Evolutionary conservation across 2,329 filamentous ascomycete species (phyloP).

Genomic region (Clarireedia hainanense): DNA sequence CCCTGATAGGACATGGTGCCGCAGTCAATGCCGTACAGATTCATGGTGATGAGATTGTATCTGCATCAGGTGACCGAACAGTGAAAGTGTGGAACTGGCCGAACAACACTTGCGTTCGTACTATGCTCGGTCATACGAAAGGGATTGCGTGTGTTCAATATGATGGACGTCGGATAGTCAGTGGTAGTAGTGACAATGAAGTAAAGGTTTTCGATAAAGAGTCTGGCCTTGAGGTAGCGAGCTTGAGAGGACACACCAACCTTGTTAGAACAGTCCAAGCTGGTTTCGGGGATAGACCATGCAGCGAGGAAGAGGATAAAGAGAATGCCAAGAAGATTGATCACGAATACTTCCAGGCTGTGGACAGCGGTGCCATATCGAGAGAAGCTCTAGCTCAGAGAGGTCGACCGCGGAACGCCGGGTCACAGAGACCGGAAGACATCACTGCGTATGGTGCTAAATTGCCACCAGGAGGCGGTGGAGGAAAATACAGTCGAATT

Average conservation of each 20-base stretch:
- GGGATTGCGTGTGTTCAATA: constrained; percentile 98
- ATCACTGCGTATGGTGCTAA: constrained; percentile 77
- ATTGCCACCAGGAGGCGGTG: constrained; percentile 83
- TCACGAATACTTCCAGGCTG: constrained; percentile 57
- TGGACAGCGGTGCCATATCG: constrained; percentile 42
- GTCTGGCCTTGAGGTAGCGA: constrained; percentile 82
- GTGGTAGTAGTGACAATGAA: constrained; percentile 91
- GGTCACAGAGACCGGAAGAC: constrained; percentile 66
- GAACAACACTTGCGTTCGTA: constrained; percentile 66
- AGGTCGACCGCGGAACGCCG: constrained; percentile 41
- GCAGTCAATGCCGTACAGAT: constrained; percentile 97
- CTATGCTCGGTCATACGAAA: constrained; percentile 80
- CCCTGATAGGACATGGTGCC: constrained; percentile 74
- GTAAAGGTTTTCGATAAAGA: constrained; percentile 89
- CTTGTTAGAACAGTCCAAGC: constrained; percentile 93
- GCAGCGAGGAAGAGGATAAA: constrained; percentile 67
- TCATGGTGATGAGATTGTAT: constrained; percentile 76
- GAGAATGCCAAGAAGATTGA: constrained; percentile 68
- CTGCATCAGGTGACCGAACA: constrained; percentile 85
- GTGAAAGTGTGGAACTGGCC: constrained; percentile 95
- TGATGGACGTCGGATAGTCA: constrained; percentile 87
- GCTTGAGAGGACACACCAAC: constrained; percentile 70
- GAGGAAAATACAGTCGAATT: constrained; percentile 84
- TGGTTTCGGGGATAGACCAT: constrained; percentile 82
- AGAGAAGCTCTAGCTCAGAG: constrained; percentile 25